phyloP scores from a whole-genome alignment of 2,329 filamentous ascomycete genomes.

The Botrytis fabae region DNA sequence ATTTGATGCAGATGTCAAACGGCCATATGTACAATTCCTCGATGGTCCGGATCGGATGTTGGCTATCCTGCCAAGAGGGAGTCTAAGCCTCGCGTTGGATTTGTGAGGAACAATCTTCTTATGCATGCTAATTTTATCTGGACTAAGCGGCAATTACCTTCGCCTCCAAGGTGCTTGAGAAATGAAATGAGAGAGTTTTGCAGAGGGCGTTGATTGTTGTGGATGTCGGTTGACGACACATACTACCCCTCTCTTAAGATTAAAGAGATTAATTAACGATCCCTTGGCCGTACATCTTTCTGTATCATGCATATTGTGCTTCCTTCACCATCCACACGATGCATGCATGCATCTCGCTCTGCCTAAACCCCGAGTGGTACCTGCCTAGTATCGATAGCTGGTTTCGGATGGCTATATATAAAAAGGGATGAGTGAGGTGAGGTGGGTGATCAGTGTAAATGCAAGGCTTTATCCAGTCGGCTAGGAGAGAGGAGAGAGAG shows the following conservation, averaged over 20 bases:
- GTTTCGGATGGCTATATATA: neutral
- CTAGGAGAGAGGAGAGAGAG: neutral
- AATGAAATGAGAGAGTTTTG: neutral
- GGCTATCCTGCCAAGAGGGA: neutral
- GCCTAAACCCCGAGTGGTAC: neutral
- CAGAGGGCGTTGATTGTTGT: neutral
- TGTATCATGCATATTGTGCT: neutral
- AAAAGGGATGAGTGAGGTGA: conserved; percentile 7
- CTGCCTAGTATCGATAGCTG: neutral
- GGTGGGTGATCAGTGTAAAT: neutral
- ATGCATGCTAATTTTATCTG: neutral
- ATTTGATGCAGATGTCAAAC: conserved; percentile 19
- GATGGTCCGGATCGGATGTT: conserved; percentile 8
- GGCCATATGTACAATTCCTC: neutral
- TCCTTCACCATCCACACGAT: neutral
- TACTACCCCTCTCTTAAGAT: conserved; percentile 8
- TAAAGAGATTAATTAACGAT: neutral
- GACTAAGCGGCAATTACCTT: neutral
- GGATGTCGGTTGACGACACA: neutral
- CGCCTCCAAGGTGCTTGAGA: neutral
- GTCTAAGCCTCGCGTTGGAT: conserved; percentile 1
- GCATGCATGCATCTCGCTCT: neutral
- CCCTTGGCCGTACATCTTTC: neutral
- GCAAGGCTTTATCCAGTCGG: conserved; percentile 9
- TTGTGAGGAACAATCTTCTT: neutral